Base-by-base conservation (phyloP, 1,139 yeast genomes). In the Saccharomyces uvarum region DNA sequence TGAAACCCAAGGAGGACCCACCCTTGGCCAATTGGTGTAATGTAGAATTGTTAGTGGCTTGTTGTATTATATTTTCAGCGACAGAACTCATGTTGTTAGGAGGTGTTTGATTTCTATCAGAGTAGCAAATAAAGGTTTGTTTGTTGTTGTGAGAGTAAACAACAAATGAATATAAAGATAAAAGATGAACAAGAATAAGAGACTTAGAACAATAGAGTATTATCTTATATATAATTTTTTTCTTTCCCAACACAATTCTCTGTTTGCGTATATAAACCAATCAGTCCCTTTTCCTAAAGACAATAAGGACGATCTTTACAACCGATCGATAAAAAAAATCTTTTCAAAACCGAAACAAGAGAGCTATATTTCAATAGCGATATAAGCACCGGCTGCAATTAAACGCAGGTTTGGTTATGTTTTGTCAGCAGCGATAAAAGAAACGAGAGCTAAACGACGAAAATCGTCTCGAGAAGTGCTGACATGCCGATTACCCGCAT, bases 1-100 rank as follows among this genome's bases (percentile, higher is more conserved):
- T 49, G 14, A 41, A 24, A 50, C 47, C 26, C 27, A 49, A 19
- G 19, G 44, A 16, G n/a, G 50, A 32, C 4, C 47, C 51, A 16
- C 49, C 56, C 13, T 47, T 44, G 29, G n/a, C 46, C 50, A 51
- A 29, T 48, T 47, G 50, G 14, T 33, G 51, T 24, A 21, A 31
- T 41, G 16, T 38, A 38, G 44, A 38, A 38, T 38, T 38, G 5
- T 38, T 21, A 38, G 44, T 9, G 44, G 44, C 44, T n/a, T 38
- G 44, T 4, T 38, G 26, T 38, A 38, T 38, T 38, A 38, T 38
- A 9, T 38, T 38, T 19, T 38, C 44, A 4, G 44, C 44, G 44
- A 38, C 24, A 38, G 44, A 38, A 9, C 44, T 38, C 44, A 38
- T 38, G 16, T 38, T 16, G 44, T 38, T 38, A 16, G 16, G 19